Evolutionary conservation across 495 filamentous ascomycete genomes (phyloP).

Genomic region (Choiromyces venosus): DNA sequence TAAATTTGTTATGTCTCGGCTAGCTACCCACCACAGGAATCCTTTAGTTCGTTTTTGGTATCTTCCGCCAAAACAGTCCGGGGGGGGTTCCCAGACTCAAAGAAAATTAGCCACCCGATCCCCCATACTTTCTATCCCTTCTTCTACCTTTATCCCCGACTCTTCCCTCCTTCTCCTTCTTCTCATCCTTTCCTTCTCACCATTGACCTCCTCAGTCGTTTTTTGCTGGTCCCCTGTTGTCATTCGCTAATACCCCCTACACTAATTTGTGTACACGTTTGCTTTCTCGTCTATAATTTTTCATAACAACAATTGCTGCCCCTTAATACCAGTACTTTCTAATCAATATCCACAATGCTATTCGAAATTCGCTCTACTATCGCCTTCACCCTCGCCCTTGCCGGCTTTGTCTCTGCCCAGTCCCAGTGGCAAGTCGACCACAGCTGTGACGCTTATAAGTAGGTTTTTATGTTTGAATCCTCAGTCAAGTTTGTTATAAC

Average conservation of each 20-base stretch:
- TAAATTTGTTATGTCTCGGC: background rate
- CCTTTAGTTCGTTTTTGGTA: background rate
- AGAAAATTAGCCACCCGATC: background rate
- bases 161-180: conserved; percentile 5
- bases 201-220: conserved; percentile 14
- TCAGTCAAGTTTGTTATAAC: background rate
- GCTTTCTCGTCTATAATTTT: conserved; percentile 7
- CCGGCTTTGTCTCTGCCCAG: conserved; percentile 18
- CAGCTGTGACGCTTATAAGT: conserved; percentile 29
- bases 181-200: background rate
- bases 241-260: conserved; percentile 11
- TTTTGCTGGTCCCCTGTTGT: conserved; percentile 11
- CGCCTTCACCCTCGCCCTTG: conserved; percentile 15
- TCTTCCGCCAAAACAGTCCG: background rate
- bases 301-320: background rate
- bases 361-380: conserved; percentile 1
- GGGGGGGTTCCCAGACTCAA: background rate
- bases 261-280: conserved; percentile 9
- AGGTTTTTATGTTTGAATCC: conserved; percentile 3
- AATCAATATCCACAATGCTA: conserved; percentile 17
- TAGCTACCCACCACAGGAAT: background rate
- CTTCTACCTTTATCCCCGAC: background rate
- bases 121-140: background rate
- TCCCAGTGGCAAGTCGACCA: conserved; percentile 25
- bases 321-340: conserved; percentile 13